Percentiles rank a stretch among this genome's conserved stretches.
These are phyloP conservation scores for Trichosporon faecale DNA, from an alignment of 1,284 basidiomycete genomes.

Conservation along the genomic window DNA sequence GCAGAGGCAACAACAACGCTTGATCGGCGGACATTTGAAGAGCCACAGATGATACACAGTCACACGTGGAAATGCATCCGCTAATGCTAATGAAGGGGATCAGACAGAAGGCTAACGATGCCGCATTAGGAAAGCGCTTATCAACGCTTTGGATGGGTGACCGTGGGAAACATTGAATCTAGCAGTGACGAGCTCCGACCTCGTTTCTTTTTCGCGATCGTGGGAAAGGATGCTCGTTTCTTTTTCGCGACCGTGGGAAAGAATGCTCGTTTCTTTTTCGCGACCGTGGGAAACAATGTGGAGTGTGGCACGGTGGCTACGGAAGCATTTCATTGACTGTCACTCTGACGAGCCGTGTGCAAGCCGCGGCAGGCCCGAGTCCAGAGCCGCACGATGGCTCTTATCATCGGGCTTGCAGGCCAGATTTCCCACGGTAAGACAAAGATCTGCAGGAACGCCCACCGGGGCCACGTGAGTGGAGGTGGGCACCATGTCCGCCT, in stretches of 20 bases:
- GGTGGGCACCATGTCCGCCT: background rate
- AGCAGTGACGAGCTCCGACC: too few species aligned
- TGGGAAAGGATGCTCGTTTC: too few species aligned
- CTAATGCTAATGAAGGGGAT: background rate
- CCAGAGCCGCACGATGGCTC: background rate
- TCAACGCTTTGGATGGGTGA: too few species aligned
- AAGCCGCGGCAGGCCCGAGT: too few species aligned
- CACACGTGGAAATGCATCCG: slow-evolving; percentile 1
- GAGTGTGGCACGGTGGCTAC: too few species aligned
- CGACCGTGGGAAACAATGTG: too few species aligned
- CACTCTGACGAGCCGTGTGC: too few species aligned
- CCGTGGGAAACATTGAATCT: too few species aligned
- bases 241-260: too few species aligned
- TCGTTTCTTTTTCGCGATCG: too few species aligned
- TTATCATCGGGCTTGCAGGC: background rate
- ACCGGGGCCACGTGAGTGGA: background rate
- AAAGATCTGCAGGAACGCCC: background rate
- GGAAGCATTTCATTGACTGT: too few species aligned
- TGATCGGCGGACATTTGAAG: slow-evolving; percentile 4
- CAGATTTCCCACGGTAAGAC: background rate
- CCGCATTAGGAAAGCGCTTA: background rate
- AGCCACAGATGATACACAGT: background rate
- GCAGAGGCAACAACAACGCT: slow-evolving; percentile 6
- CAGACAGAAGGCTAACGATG: background rate
- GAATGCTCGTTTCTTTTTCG: too few species aligned